Evolutionary conservation across 441 rosid genomes (phyloP).

Genomic region (Rhodomyrtus psidioides): DNA sequence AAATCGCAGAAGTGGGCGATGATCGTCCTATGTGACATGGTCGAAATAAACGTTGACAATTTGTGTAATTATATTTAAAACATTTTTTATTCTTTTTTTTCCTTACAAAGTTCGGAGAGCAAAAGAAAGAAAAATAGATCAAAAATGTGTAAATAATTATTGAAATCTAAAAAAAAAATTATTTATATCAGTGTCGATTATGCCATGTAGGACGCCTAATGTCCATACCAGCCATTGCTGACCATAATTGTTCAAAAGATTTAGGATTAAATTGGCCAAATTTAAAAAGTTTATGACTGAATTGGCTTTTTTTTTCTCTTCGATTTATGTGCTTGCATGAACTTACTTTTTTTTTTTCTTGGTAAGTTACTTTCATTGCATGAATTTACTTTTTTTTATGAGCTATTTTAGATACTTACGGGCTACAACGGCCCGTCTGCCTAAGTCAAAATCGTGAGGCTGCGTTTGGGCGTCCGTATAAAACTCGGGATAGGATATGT

Average conservation of each 20-base stretch:
- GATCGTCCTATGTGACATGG: not conserved
- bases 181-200: fast-evolving
- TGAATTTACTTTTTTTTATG: too few relatives aligned
- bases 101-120: not conserved
- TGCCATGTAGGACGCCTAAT: fast-evolving
- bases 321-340: too few relatives aligned
- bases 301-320: not conserved
- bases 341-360: too few relatives aligned
- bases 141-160: not conserved
- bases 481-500: too few relatives aligned
- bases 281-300: not conserved
- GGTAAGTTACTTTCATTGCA: too few relatives aligned
- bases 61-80: not conserved
- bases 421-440: not conserved
- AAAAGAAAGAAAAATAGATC: not conserved
- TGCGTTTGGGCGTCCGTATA: too few relatives aligned
- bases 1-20: fast-evolving
- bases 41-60: fast-evolving
- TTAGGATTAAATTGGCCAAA: not conserved
- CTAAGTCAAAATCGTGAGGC: not conserved
- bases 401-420: too few relatives aligned
- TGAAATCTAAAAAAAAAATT: not conserved
- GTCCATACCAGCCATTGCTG: fast-evolving
- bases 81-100: not conserved
- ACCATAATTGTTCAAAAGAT: fast-evolving